Percentiles rank a stretch among this genome's conserved stretches.
These are phyloP conservation scores for Dipteronia dyeriana DNA, from an alignment of 345 rosid genomes.

Conservation along the genomic window DNA sequence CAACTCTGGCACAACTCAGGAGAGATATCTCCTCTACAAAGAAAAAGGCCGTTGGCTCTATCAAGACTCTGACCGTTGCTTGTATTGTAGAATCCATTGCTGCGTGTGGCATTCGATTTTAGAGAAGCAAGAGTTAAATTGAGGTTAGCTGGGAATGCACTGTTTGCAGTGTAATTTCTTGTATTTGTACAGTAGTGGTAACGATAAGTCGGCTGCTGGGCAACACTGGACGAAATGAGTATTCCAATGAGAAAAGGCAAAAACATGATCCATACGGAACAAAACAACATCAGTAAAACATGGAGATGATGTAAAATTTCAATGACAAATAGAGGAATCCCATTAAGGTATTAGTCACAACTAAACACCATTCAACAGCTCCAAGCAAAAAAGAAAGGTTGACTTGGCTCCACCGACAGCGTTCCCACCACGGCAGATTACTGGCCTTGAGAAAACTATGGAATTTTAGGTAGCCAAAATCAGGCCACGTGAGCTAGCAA, in stretches of 20 bases:
- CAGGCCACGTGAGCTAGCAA: no score
- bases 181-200: not conserved
- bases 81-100: conserved; percentile 15
- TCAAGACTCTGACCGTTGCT: conserved; percentile 15
- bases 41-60: conserved; percentile 17
- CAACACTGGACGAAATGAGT: not conserved
- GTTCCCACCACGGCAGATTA: not conserved
- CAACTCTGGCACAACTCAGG: conserved; percentile 10
- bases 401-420: not conserved
- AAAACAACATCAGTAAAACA: not conserved
- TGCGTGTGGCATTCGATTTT: not conserved
- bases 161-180: not conserved
- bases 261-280: not conserved
- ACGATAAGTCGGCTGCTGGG: not conserved
- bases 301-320: not conserved
- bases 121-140: conserved; percentile 22
- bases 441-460: not conserved
- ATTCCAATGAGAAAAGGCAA: not conserved
- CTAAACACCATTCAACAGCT: not conserved
- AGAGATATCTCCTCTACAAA: conserved; percentile 22
- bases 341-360: no score
- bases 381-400: not conserved
- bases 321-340: conserved; percentile 6
- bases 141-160: conserved; percentile 25
- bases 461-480: no score